Evolutionary conservation across 2,329 filamentous ascomycete species (phyloP).

Genomic region (Ceratocystis lukuohia): DNA sequence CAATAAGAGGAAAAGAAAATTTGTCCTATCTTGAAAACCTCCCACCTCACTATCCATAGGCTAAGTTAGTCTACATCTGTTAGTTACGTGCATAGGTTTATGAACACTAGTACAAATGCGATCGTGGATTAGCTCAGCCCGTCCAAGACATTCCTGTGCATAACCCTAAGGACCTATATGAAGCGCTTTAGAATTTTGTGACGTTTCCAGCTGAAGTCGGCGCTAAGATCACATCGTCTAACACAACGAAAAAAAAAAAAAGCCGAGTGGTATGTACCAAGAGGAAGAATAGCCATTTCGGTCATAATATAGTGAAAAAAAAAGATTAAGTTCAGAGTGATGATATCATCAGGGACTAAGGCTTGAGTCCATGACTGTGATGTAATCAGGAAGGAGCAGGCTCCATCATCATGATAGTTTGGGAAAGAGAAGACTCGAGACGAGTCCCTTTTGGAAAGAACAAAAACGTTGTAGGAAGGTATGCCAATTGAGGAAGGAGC

Average conservation of each 20-base stretch:
- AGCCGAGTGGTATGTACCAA: no score
- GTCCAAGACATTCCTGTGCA: neutral
- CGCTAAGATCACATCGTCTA: no score
- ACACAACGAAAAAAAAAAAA: no score
- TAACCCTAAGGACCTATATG: neutral
- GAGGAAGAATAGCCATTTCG: no score
- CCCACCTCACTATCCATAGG: neutral
- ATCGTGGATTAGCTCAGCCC: neutral
- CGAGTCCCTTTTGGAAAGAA: neutral
- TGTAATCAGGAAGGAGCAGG: no score
- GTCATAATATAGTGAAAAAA: no score
- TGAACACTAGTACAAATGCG: constrained; percentile 6
- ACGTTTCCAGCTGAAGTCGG: no score
- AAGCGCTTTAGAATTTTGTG: no score
- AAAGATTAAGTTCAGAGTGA: no score
- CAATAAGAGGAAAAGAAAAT: neutral
- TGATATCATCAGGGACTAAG: no score
- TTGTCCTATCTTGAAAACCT: neutral
- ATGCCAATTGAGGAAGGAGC: neutral
- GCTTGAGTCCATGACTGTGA: no score
- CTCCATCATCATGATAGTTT: neutral
- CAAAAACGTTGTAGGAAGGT: neutral
- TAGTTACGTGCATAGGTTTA: neutral
- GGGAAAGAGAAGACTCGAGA: neutral
- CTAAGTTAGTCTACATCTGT: neutral